Evolutionary conservation across 108 stramenopile species (phyloP), one percentile per base, ranked within the genome.

Genomic region (Cyclotella baltica): DNA sequence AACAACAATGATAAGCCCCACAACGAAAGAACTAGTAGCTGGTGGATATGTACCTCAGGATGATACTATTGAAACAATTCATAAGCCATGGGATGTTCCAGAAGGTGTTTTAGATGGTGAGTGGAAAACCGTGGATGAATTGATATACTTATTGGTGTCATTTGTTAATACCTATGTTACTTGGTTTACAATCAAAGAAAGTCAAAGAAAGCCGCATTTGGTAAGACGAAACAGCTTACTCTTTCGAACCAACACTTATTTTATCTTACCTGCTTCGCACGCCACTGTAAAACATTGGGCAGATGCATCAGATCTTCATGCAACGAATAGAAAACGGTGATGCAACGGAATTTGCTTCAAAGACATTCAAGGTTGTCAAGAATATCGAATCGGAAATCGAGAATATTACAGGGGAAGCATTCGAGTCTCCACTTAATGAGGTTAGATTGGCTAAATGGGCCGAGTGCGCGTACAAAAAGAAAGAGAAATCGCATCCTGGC

Each of bases 231-330:
- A n/a, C n/a, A n/a, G n/a, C n/a, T n/a, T n/a, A 46, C 10, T 15
- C 10, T 46, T 46, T 46, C 43, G 43, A 46, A 10, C 43, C 43
- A 46, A 46, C 15, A 46, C 43, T 46, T 46, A 46, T 46, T 46
- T 15, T 10, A 10, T 15, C 11, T 47, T 43, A 55, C 27, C n/a
- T n/a, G n/a, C n/a, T n/a, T 18, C 72, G 84, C 28, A 56, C 76
- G 77, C 78, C 86, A 31, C 88, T 87, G 55, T 27, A 43, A n/a
- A n/a, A n/a, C n/a, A n/a, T n/a, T n/a, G n/a, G n/a, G n/a, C n/a
- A n/a, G 52, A 86, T 89, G 80, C 80, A 81, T 43, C 47, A 59
- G 13, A 74, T 57, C 5, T 89, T 89, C 34, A 82, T 86, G 66
- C 46, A 72, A 20, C 86, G 87, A 51, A 73, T 78, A 48, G 18